Evolutionary conservation across 1,139 yeast species (phyloP).

Genomic region (Taphrina populina): DNA sequence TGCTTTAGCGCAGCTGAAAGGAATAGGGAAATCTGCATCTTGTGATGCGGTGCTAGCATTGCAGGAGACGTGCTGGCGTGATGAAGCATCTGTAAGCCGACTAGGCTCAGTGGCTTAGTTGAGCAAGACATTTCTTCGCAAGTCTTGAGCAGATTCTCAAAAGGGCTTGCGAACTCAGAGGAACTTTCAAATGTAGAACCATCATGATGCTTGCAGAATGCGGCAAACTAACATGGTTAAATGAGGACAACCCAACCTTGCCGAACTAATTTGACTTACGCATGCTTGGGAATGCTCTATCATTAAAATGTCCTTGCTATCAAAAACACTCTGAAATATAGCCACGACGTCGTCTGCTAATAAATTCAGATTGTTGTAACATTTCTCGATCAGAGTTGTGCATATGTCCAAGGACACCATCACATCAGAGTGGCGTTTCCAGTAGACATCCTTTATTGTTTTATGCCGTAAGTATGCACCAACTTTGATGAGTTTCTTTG

Average conservation of each 20-base stretch:
- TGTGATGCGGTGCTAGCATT: not conserved
- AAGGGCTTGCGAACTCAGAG: conserved; percentile 55
- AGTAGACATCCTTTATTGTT: conserved; percentile 61
- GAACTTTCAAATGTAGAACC: conserved; percentile 73
- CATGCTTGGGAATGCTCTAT: conserved; percentile 51
- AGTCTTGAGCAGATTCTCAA: conserved; percentile 48
- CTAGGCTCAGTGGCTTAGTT: not conserved
- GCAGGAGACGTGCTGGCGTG: conserved; percentile 19
- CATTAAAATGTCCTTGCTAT: conserved; percentile 57
- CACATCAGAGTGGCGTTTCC: conserved; percentile 58
- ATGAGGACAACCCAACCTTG: not conserved
- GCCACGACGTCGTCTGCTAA: conserved; percentile 58
- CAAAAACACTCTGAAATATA: conserved; percentile 50
- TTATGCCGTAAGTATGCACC: conserved; percentile 65
- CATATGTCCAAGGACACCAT: conserved; percentile 76
- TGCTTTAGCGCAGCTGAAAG: conserved; percentile 4
- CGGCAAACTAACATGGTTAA: conserved; percentile 47
- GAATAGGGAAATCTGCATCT: not conserved
- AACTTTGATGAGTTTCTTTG: conserved; percentile 85
- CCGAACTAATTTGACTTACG: conserved; percentile 33
- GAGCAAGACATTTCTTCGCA: conserved; percentile 39
- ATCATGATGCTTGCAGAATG: conserved; percentile 65
- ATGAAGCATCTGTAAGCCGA: conserved; percentile 9
- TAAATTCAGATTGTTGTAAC: conserved; percentile 79
- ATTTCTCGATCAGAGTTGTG: conserved; percentile 66